phyloP scores from a whole-genome alignment of 1,139 yeast species.

The Entelexis paramagnoliae region DNA sequence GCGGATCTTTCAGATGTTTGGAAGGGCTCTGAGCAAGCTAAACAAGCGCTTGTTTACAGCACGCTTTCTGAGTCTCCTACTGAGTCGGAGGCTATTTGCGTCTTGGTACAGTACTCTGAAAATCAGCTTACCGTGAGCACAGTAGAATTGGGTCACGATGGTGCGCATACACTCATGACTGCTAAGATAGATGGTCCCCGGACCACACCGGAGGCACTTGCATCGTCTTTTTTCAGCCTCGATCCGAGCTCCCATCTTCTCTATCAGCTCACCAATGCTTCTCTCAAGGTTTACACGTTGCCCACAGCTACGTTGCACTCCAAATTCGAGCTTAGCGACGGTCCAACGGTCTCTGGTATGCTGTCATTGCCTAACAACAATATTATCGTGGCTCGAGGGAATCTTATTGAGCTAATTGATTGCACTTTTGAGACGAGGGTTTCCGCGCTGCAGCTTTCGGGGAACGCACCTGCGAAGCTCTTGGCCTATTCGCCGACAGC shows the following conservation, averaged over 20 bases:
- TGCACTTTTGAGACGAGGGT: conserved; percentile 36
- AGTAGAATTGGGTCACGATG: conserved; percentile 1
- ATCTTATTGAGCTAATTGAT: conserved; percentile 34
- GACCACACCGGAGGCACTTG: background rate
- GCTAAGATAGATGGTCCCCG: background rate
- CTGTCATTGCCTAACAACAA: conserved; percentile 31
- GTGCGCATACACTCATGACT: background rate
- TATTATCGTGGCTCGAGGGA: conserved; percentile 33
- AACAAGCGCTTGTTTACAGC: conserved; percentile 7
- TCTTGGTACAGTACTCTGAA: background rate
- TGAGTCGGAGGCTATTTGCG: background rate
- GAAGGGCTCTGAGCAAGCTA: background rate
- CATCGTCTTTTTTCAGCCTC: conserved; percentile 17
- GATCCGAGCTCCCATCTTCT: conserved; percentile 21
- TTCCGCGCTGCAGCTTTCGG: conserved; percentile 28
- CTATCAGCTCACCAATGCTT: conserved; percentile 20
- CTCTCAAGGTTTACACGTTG: conserved; percentile 17
- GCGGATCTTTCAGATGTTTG: background rate
- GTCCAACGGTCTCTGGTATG: conserved; percentile 23
- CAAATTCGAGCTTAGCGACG: conserved; percentile 12
- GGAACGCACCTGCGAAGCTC: conserved; percentile 17
- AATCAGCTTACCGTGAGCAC: background rate
- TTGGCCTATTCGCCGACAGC: conserved; percentile 22
- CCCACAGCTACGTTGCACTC: conserved; percentile 15
- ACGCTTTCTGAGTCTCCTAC: background rate